phyloP scores from a whole-genome alignment of 2,329 filamentous ascomycete species.

The Cadophora gregata region DNA sequence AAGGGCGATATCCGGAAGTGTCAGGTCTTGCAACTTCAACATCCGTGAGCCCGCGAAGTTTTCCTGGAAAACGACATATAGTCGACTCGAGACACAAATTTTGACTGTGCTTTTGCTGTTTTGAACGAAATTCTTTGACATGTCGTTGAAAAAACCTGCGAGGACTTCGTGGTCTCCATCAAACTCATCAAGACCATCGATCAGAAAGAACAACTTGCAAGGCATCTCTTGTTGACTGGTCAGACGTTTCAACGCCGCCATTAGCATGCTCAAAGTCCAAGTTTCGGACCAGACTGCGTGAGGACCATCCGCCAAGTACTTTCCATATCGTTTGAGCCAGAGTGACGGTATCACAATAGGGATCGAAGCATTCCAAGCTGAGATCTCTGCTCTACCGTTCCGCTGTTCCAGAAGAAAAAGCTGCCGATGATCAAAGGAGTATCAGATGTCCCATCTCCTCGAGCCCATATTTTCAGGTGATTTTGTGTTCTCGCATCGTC shows the following conservation, averaged over 20 bases:
- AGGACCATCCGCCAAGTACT: background rate
- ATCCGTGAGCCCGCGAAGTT: constrained; percentile 26
- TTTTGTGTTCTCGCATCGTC: constrained; percentile 3
- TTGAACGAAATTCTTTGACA: background rate
- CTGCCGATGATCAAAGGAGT: constrained; percentile 41
- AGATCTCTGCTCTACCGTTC: constrained; percentile 36
- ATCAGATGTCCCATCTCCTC: background rate
- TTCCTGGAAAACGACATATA: constrained; percentile 25
- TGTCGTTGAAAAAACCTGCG: constrained; percentile 7
- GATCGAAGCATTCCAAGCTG: constrained; percentile 17
- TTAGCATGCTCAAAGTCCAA: constrained; percentile 7
- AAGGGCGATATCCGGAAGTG: constrained; percentile 31
- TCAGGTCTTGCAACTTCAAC: constrained; percentile 36
- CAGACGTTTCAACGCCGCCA: constrained; percentile 19
- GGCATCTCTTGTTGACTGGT: background rate
- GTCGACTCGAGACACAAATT: constrained; percentile 13
- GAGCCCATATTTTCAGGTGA: constrained; percentile 42
- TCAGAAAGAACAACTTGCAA: constrained; percentile 13
- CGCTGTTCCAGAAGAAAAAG: constrained; percentile 55
- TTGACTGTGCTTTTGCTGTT: background rate
- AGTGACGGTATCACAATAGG: background rate
- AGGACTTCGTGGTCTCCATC: constrained; percentile 22
- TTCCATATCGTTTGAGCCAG: constrained; percentile 2
- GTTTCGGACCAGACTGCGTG: background rate
- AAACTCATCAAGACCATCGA: constrained; percentile 34